A percentile compares a stretch with the other conserved stretches of the same genome.
These are phyloP conservation scores for Xylaria cubensis DNA, from an alignment of 495 filamentous ascomycete genomes.

Conservation along the genomic window DNA sequence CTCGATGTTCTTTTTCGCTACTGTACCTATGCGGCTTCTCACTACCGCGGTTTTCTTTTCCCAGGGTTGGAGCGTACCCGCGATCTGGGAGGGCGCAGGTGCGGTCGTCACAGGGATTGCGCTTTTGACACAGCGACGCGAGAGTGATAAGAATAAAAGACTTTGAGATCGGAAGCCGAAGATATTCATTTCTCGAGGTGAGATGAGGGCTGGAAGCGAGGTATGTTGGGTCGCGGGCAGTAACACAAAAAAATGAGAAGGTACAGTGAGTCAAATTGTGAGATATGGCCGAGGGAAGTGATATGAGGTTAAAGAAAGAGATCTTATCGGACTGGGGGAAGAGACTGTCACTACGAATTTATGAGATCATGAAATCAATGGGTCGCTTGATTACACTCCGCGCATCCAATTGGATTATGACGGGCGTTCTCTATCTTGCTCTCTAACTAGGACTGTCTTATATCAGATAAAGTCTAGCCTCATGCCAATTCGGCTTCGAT, in stretches of 20 bases:
- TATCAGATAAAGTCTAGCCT: too few species aligned
- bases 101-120: conserved; percentile 23
- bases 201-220: neutral
- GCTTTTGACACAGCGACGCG: conserved; percentile 10
- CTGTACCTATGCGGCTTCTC: conserved; percentile 33
- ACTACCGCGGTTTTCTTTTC: conserved; percentile 29
- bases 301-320: neutral
- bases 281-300: neutral
- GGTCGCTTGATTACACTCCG: neutral
- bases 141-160: neutral
- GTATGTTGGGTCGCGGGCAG: neutral
- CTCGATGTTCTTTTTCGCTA: conserved; percentile 21
- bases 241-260: neutral
- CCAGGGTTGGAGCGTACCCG: conserved; percentile 28
- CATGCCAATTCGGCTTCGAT: conserved; percentile 31
- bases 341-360: neutral
- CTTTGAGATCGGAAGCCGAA: neutral
- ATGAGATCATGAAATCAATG: neutral
- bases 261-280: neutral
- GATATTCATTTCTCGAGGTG: neutral
- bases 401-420: neutral
- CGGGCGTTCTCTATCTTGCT: neutral
- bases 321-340: too few species aligned
- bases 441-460: neutral
- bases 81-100: conserved; percentile 30